A percentile compares a stretch with the other conserved stretches of the same genome.
These are phyloP conservation scores for Maudiozyma serrabonitensis DNA, from an alignment of 805 yeast species.

Conservation along the genomic window DNA sequence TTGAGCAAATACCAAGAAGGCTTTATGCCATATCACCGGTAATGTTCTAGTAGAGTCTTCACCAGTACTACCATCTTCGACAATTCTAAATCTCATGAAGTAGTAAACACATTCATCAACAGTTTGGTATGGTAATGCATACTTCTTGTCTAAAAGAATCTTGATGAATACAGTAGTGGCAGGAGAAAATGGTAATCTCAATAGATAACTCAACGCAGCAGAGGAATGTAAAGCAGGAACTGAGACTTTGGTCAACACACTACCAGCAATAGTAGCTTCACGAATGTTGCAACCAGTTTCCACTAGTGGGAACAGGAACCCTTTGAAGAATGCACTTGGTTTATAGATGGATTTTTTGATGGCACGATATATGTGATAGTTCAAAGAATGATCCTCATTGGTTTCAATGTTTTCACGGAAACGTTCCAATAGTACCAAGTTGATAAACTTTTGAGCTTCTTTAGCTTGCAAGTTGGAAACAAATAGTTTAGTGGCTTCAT, in stretches of 20 bases:
- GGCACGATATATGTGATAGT: constrained; percentile 88
- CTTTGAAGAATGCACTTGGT: constrained; percentile 96
- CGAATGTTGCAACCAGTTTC: constrained; percentile 82
- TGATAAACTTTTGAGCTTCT: constrained; percentile 81
- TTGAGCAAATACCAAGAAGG: constrained; percentile 88
- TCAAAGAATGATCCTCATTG: constrained; percentile 65
- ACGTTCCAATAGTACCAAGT: constrained; percentile 55
- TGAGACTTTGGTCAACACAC: constrained; percentile 79
- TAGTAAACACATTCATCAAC: constrained; percentile 90
- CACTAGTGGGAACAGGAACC: constrained; percentile 83
- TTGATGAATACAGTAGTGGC: constrained; percentile 86
- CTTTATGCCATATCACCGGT: constrained; percentile 97
- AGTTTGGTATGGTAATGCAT: constrained; percentile 94
- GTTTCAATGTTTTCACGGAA: constrained; percentile 64
- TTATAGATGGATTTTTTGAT: constrained; percentile 88
- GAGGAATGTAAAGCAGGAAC: constrained; percentile 94
- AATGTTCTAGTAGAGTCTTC: constrained; percentile 39
- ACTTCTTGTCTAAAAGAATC: constrained; percentile 83
- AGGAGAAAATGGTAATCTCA: constrained; percentile 76
- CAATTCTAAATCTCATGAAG: constrained; percentile 79
- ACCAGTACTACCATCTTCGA: constrained; percentile 35
- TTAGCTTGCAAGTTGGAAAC: constrained; percentile 81
- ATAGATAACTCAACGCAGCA: constrained; percentile 80
- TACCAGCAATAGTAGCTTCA: constrained; percentile 93
- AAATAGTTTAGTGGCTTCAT: constrained; percentile 89